phyloP scores from a whole-genome alignment of 1,139 yeast species.

The Geotrichum cucujoidarum region DNA sequence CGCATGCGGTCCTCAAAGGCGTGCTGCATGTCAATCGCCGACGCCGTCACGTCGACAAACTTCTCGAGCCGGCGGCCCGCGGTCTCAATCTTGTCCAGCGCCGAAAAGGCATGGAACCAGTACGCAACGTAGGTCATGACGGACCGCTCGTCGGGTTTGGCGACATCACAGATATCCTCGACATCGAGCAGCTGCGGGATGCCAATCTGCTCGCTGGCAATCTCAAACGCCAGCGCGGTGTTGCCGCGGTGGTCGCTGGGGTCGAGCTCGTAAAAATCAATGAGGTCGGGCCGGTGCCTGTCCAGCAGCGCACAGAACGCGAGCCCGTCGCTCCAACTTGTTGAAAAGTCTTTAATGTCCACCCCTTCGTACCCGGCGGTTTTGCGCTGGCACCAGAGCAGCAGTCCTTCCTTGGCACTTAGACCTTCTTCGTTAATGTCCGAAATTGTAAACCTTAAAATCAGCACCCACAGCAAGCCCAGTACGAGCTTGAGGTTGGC shows the following conservation, averaged over 20 bases:
- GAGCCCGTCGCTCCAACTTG: slow-evolving; percentile 46
- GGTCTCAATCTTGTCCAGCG: slow-evolving; percentile 38
- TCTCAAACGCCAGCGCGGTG: slow-evolving; percentile 38
- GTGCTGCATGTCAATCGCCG: slow-evolving; percentile 37
- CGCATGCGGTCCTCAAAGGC: slow-evolving; percentile 37
- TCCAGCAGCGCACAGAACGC: slow-evolving; percentile 47
- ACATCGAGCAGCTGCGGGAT: slow-evolving; percentile 56
- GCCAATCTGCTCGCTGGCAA: slow-evolving; percentile 44
- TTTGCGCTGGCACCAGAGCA: slow-evolving; percentile 44
- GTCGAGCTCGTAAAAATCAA: slow-evolving; percentile 40
- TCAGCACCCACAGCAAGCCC: slow-evolving; percentile 62
- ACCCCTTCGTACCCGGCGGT: slow-evolving; percentile 41
- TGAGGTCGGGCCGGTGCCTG: slow-evolving; percentile 43
- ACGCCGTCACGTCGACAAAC: slow-evolving; percentile 38
- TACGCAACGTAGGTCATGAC: slow-evolving; percentile 62
- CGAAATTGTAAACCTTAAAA: slow-evolving; percentile 48
- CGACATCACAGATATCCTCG: slow-evolving; percentile 49
- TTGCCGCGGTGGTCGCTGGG: slow-evolving; percentile 33
- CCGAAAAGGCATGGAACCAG: slow-evolving; percentile 55
- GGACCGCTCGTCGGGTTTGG: slow-evolving; percentile 60
- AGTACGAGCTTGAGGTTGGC: slow-evolving; percentile 59
- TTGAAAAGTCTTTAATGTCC: slow-evolving; percentile 40
- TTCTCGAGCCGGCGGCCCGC: slow-evolving; percentile 41
- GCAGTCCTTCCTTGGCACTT: slow-evolving; percentile 43
- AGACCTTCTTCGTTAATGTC: slow-evolving; percentile 43